These are phyloP conservation scores for Hippophae gyantsensis DNA, from an alignment of 306 rosid species.

Conservation along the genomic window DNA sequence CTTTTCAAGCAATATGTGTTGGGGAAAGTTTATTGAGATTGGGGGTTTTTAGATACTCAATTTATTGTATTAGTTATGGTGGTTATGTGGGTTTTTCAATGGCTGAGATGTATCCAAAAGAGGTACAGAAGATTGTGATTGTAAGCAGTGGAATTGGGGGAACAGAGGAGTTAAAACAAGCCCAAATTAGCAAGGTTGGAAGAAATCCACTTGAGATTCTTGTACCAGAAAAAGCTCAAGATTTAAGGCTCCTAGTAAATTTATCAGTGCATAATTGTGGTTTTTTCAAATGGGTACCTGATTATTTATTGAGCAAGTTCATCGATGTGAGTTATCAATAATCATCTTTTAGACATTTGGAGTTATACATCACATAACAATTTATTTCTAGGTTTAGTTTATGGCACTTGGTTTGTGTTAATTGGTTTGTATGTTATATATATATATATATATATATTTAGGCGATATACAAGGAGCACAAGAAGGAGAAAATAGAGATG, in stretches of 20 bases:
- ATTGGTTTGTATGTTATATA: no score
- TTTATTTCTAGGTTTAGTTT: no score
- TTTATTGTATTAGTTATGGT: slow-evolving; percentile 35
- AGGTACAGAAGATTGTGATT: slow-evolving; percentile 35
- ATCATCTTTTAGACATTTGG: no score
- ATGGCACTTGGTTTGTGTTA: no score
- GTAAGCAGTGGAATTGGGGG: slow-evolving; percentile 34
- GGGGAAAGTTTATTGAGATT: slow-evolving; percentile 24
- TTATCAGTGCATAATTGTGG: slow-evolving; percentile 13
- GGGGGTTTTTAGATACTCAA: slow-evolving; percentile 16
- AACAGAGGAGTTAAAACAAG: slow-evolving; percentile 25
- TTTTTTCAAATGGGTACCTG: slow-evolving; percentile 21
- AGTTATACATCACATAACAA: no score
- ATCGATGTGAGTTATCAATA: slow-evolving; percentile 13
- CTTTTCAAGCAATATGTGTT: slow-evolving; percentile 28
- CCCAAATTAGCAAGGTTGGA: slow-evolving; percentile 21
- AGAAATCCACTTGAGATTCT: slow-evolving; percentile 27
- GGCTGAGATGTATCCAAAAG: slow-evolving; percentile 26
- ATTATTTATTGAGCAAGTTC: slow-evolving; percentile 13
- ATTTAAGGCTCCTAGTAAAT: slow-evolving; percentile 20
- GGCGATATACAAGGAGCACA: slow-evolving; percentile 17
- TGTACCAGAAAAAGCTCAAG: slow-evolving; percentile 23
- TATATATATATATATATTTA: neutral
- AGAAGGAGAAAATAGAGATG: slow-evolving; percentile 28
- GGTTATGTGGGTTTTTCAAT: slow-evolving; percentile 34